Conservation (phyloP, 2,329 filamentous ascomycete genomes). For the Epichloe sylvatica region DNA sequence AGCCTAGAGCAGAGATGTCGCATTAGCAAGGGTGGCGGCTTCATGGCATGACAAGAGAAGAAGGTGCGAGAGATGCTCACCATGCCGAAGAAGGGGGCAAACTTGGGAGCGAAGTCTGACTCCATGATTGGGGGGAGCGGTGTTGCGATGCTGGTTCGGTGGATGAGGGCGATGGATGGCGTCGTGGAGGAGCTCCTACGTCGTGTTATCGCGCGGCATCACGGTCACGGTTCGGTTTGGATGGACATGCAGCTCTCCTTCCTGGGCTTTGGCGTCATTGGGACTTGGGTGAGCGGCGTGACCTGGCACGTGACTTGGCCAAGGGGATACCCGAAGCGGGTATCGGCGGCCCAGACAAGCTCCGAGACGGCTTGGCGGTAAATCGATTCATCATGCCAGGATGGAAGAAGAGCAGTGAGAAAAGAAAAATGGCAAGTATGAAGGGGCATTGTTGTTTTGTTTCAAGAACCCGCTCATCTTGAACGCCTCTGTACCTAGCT, state of each 20-base stretch:
- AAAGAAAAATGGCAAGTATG: too few species aligned
- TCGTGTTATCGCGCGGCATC: conserved; percentile 1
- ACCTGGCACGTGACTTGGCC: conserved; percentile 3
- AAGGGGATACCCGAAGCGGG: background rate
- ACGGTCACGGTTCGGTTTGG: background rate
- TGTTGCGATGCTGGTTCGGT: background rate
- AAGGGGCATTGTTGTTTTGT: too few species aligned
- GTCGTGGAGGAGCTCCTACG: conserved; percentile 2
- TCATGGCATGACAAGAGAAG: conserved; percentile 12
- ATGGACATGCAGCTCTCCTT: background rate
- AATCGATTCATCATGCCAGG: too few species aligned
- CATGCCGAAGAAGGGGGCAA: conserved; percentile 82
- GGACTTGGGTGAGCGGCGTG: background rate
- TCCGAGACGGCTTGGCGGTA: too few species aligned
- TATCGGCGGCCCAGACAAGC: too few species aligned
- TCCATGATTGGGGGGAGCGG: conserved; percentile 30
- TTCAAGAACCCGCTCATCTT: too few species aligned
- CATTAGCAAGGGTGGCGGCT: conserved; percentile 5
- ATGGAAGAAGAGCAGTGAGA: too few species aligned
- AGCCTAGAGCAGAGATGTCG: conserved; percentile 32
- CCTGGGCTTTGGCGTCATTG: conserved; percentile 2
- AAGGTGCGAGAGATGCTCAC: conserved; percentile 33
- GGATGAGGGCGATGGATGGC: background rate
- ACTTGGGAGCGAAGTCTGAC: conserved; percentile 57
- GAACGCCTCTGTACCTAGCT: too few species aligned